phyloP scores from a whole-genome alignment of 352 stramenopile genomes.

The Globisporangium spiculum region DNA sequence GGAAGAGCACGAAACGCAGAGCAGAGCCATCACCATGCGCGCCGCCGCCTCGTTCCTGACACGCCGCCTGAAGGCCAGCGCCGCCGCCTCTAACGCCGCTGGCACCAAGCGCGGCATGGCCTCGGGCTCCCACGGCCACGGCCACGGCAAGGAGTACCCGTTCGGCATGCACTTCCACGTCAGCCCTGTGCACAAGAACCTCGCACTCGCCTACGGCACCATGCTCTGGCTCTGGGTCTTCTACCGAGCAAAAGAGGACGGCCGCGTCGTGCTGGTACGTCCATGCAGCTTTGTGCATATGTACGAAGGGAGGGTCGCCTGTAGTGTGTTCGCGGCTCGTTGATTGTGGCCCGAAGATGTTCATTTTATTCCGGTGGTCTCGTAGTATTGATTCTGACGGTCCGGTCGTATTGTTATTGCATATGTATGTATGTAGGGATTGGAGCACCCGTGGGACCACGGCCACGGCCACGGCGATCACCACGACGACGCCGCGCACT shows the following conservation, averaged over 20 bases:
- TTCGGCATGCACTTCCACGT: constrained; percentile 90
- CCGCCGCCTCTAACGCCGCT: constrained; percentile 16
- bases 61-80: constrained; percentile 39
- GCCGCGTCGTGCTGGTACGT: constrained; percentile 70
- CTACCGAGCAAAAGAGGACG: constrained; percentile 87
- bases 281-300: not conserved
- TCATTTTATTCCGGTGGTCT: constrained; percentile 16
- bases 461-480: constrained; percentile 38
- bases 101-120: constrained; percentile 55
- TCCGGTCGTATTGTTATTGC: not conserved
- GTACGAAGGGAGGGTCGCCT: not conserved
- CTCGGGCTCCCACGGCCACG: constrained; percentile 35
- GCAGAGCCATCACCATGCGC: constrained; percentile 25
- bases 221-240: constrained; percentile 92
- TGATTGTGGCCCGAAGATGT: not conserved
- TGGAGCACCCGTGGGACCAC: constrained; percentile 87
- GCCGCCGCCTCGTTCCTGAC: constrained; percentile 45
- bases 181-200: constrained; percentile 84
- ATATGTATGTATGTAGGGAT: constrained; percentile 36
- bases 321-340: not conserved
- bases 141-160: constrained; percentile 58
- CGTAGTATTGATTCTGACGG: not conserved
- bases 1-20: not conserved
- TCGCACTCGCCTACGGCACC: constrained; percentile 82
- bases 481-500: constrained; percentile 26